Evolutionary conservation across 345 rosid genomes (phyloP), one percentile per base, ranked within the genome.

Genomic region (Populus nigra): DNA sequence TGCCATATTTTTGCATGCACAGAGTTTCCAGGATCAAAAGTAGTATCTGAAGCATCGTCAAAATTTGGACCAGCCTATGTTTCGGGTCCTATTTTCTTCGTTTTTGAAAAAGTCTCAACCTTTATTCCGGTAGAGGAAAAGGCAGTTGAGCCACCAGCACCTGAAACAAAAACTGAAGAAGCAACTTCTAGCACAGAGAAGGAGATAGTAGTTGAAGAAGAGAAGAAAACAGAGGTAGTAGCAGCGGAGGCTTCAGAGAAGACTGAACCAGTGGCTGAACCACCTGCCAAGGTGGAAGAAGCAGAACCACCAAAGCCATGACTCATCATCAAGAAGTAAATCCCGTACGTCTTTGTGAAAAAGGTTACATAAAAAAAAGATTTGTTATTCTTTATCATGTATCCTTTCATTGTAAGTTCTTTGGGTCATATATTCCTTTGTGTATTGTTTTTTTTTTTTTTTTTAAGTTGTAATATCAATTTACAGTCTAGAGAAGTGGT

Each of bases 1-100:
- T 23, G 16, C 29, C 25, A 8, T 67, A 38, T 35, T 35, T 31
- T 20, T 67, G 49, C 33, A 76, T 75, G 61, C n/a, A 49, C 85
- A 90, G 97, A 88, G 72, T 93, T 91, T 75, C 98, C 98, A 1
- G 98, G 97, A 83, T 87, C 98, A 63, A 86, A 86, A 73, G 57
- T 80, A 41, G 95, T 83, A 66, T 69, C 78, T 10, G 97, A 92
- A 57, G 93, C 90, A 76, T 67, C 90, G 11, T 75, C 91, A 53
- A 89, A 83, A 84, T 87, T 67, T 22, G 98, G 98, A 67, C 75
- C 91, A 69, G 85, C 81, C 43, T 78, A 83, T 31, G 89, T 92
- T 3, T 47, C 91, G 5, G 95, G 92, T 39, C 98, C 97, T 5
- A 85, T 92, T 50, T 73, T 81, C 43, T 93, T 92, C 72, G 72